Percentiles rank a stretch among this genome's conserved stretches.
Conservation (phyloP, 306 rosid genomes). For the Cicer yamashitae region DNA sequence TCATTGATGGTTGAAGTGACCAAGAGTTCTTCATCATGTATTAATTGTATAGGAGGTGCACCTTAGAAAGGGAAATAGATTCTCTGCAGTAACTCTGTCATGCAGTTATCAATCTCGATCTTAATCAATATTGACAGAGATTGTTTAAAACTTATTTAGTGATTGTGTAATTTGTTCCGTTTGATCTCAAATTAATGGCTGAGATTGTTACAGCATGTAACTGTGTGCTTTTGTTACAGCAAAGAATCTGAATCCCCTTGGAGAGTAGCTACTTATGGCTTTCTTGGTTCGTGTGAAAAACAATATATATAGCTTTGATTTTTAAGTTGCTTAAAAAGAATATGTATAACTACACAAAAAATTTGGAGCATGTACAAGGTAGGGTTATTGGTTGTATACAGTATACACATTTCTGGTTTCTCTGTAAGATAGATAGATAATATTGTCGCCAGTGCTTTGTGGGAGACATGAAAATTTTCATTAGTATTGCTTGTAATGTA, state of each 20-base stretch:
- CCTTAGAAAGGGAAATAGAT: not conserved
- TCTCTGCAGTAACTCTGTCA: too few species aligned
- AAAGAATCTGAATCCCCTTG: not conserved
- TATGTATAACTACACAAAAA: constrained; percentile 3
- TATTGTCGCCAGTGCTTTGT: not conserved
- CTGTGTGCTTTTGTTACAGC: too few species aligned
- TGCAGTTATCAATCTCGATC: too few species aligned
- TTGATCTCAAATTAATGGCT: too few species aligned
- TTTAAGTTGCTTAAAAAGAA: constrained; percentile 13
- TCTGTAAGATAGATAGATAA: constrained; percentile 2
- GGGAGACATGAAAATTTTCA: not conserved
- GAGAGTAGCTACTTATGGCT: constrained; percentile 11
- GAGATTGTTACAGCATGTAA: too few species aligned
- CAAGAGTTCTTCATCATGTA: constrained; percentile 25
- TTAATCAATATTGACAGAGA: too few species aligned
- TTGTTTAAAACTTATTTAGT: too few species aligned
- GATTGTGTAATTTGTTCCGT: too few species aligned
- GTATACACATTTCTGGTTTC: constrained; percentile 19
- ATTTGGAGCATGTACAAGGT: constrained; percentile 14
- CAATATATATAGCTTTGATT: not conserved
- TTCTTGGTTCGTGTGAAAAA: constrained; percentile 38
- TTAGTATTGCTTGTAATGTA: constrained; percentile 21
- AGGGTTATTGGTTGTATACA: constrained; percentile 17
- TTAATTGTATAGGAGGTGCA: constrained; percentile 39
- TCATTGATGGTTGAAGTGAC: constrained; percentile 16